Evolutionary conservation across 2,329 filamentous ascomycete genomes (phyloP), one percentile per base, ranked within the genome.

Genomic region (Aspergillus eucalypticola): DNA sequence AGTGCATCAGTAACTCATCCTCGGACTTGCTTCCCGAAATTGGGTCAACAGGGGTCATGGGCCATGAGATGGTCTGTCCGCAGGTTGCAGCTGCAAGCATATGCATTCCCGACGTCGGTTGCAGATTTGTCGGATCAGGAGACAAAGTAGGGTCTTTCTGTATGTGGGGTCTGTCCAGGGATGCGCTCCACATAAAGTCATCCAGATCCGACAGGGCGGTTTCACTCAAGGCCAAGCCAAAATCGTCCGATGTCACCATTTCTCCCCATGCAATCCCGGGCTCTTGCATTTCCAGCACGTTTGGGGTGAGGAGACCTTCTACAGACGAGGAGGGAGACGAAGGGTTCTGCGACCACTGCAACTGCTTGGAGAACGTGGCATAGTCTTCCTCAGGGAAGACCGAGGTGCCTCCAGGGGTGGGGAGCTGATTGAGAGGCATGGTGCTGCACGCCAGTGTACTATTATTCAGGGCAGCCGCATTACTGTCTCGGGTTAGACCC

Each of bases 1-100:
- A 55, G 38, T 55, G 27, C 53, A 55, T 55, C 10, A 55, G 41
- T n/a, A 55, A 53, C 32, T 44, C 41, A 44, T 44, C 41, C 41
- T 44, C 41, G 13, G 41, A 6, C 6, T 19, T 44, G 19, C 13
- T 21, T 44, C 41, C 41, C 41, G 21, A 5, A 10, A 21, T 13
- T 3, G 41, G 13, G 19, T 23, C 41, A 13, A 21, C 13, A 11
- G 41, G 41, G 10, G 10, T 44, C 41, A 15, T 23, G 19, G 41
- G 19, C 41, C 41, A 44, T 11, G 17, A 21, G 41, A 42, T 44
- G 41, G 41, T 21, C 19, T 19, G 41, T 44, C 41, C 41, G 19
- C 41, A 44, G 19, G 41, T 44, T 13, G 41, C 41, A 44, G 19
- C 41, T 13, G 41, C 19, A 10, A 44, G 41, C 41, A 21, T 7